Evolutionary conservation across 805 yeast genomes (phyloP).

Genomic region (Cyberlindnera samutprakarnensis): DNA sequence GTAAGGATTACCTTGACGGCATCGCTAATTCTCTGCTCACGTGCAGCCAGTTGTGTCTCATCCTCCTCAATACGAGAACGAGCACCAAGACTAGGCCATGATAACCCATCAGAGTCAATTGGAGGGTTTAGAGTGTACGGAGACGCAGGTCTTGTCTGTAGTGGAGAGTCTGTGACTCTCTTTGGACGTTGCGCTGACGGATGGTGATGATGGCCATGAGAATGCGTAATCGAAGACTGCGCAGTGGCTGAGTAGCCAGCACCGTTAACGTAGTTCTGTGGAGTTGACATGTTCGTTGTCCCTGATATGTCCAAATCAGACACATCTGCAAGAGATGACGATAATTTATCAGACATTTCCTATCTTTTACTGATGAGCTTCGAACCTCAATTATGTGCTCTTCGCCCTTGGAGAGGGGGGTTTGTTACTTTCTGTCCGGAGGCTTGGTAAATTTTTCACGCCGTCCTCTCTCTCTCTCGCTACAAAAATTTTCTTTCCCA

Average conservation of each 20-base stretch:
- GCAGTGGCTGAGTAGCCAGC: conserved; percentile 17
- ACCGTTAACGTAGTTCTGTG: conserved; percentile 12
- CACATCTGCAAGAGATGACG: conserved; percentile 9
- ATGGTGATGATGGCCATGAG: conserved; percentile 1
- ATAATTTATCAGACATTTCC: not conserved
- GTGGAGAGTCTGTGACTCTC: conserved; percentile 39
- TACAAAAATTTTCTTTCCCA: too few species aligned
- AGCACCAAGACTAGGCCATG: conserved; percentile 93
- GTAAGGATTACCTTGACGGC: conserved; percentile 64
- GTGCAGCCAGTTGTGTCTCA: conserved; percentile 51
- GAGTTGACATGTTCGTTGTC: conserved; percentile 4
- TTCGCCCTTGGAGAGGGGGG: too few species aligned
- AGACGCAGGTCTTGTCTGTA: conserved; percentile 70
- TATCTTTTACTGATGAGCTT: too few species aligned
- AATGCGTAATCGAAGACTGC: conserved; percentile 9
- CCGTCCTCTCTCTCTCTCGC: too few species aligned
- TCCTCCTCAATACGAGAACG: conserved; percentile 64
- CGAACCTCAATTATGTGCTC: too few species aligned
- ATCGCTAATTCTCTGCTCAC: conserved; percentile 71
- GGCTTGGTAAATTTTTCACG: too few species aligned
- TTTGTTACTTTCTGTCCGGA: too few species aligned
- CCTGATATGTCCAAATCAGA: conserved; percentile 13
- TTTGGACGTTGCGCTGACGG: conserved; percentile 8
- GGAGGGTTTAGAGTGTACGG: conserved; percentile 83
- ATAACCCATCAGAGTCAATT: conserved; percentile 81